Percentiles rank a stretch among this genome's conserved stretches.
These are phyloP conservation scores for Sporisorium graminicola DNA, from an alignment of 1,284 basidiomycete species.

Conservation along the genomic window DNA sequence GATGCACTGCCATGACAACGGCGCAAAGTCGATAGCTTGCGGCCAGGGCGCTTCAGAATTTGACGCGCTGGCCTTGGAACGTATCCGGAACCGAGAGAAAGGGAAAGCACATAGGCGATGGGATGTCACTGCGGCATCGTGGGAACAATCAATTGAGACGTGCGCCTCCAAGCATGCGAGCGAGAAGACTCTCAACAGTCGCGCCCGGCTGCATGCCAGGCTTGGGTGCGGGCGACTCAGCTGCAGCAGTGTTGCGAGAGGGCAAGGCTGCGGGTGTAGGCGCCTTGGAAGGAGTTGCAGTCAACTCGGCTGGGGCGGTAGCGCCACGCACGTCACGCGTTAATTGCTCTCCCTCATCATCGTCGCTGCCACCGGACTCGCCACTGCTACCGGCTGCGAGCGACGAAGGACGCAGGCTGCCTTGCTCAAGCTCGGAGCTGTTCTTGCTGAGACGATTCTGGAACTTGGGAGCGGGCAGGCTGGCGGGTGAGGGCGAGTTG, in stretches of 20 bases:
- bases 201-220: constrained; percentile 44
- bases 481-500: constrained; percentile 64
- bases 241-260: constrained; percentile 13
- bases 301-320: constrained; percentile 53
- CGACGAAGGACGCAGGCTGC: constrained; percentile 28
- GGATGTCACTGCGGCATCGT: too few relatives aligned
- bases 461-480: constrained; percentile 62
- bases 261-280: constrained; percentile 21
- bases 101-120: not conserved
- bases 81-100: not conserved
- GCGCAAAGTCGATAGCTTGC: constrained; percentile 12
- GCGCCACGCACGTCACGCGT: constrained; percentile 42
- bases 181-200: constrained; percentile 55
- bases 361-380: constrained; percentile 42
- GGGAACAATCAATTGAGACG: constrained; percentile 13
- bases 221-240: constrained; percentile 36
- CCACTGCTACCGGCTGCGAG: constrained; percentile 38
- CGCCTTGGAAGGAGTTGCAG: constrained; percentile 32
- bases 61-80: constrained; percentile 45
- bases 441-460: constrained; percentile 43
- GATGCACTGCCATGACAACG: not conserved
- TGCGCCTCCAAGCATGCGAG: constrained; percentile 56
- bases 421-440: constrained; percentile 33
- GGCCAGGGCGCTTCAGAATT: constrained; percentile 57
- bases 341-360: constrained; percentile 30